phyloP scores from a whole-genome alignment of 441 rosid genomes.

The Hypseocharis bilobata region DNA sequence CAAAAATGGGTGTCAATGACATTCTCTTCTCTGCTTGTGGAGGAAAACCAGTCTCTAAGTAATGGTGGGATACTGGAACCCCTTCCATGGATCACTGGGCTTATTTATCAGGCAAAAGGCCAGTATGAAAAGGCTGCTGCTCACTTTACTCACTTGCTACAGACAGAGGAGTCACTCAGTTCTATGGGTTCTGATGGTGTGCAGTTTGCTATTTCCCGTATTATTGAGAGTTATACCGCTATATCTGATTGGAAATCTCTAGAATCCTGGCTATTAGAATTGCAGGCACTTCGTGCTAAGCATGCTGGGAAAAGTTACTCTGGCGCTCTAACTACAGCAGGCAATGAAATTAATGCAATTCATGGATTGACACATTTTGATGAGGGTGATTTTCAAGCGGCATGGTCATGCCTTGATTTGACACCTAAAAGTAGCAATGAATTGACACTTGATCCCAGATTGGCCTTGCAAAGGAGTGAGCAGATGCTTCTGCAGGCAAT shows the following conservation, averaged over 20 bases:
- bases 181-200: slow-evolving; percentile 84
- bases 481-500: slow-evolving; percentile 96
- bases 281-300: slow-evolving; percentile 83
- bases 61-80: slow-evolving; percentile 33
- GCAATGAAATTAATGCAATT: slow-evolving; percentile 88
- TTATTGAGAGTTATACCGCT: slow-evolving; percentile 84
- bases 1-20: slow-evolving; percentile 67
- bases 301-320: slow-evolving; percentile 90
- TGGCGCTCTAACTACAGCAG: slow-evolving; percentile 90
- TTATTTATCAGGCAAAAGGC: slow-evolving; percentile 79
- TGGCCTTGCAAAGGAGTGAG: slow-evolving; percentile 91
- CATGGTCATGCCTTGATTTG: slow-evolving; percentile 89
- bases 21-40: slow-evolving; percentile 63
- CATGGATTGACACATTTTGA: slow-evolving; percentile 86
- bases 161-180: slow-evolving; percentile 67
- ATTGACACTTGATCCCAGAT: slow-evolving; percentile 81
- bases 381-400: slow-evolving; percentile 74
- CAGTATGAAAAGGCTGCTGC: slow-evolving; percentile 84
- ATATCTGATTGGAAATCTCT: slow-evolving; percentile 85
- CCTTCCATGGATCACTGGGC: slow-evolving; percentile 77
- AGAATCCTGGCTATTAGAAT: slow-evolving; percentile 75
- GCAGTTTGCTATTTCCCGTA: slow-evolving; percentile 75
- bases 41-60: slow-evolving; percentile 46
- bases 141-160: slow-evolving; percentile 67
- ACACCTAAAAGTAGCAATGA: slow-evolving; percentile 91